Evolutionary conservation across 768 basidiomycete genomes (phyloP), one percentile per base, ranked within the genome.

Genomic region (Leucocoprinus birnbaumii): DNA sequence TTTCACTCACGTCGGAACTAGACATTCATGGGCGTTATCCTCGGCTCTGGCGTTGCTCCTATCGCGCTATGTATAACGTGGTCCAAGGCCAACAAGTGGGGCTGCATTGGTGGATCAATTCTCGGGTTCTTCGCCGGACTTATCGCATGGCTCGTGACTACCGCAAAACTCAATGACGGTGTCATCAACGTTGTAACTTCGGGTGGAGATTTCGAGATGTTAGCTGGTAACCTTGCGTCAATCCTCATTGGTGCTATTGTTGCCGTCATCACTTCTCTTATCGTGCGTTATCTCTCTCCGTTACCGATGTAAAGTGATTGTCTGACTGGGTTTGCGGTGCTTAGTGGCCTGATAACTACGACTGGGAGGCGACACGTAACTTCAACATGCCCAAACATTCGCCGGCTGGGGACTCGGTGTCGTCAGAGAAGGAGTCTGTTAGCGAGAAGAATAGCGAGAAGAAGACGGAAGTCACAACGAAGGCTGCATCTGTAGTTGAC

Each of bases 21-120:
- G 89, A 89, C 86, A 5, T 91, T 91, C 69, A 92, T 92, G 90
- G 91, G 92, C 2, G 87, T 91, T 47, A 82, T 91, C 37, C 79
- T 93, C 11, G 91, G 94, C 1, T 88, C 86, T 2, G 92, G 81
- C 2, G 94, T 96, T 48, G 87, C 87, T 3, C 91, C 92, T 1
- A 91, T 95, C 59, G 94, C 93, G 0, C 74, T 93, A 19, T 89
- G 85, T 60, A 83, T 95, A 52, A 87, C 90, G 2, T 94, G 92
- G 91, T 79, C 73, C 55, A 87, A 84, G 64, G 90, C 92, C 21
- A 97, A 92, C 72, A 90, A 88, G 65, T 81, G 79, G 71, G 95
- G 91, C 7, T 92, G 91, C 65, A 80, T 94, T 51, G 71, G 67
- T n/a, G 95, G 90, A 2, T 72, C 91, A 0, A 58, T 93, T 34